Percentiles rank a stretch among this genome's conserved stretches.
These are phyloP conservation scores for Inga oerstediana DNA, from an alignment of 306 rosid species.

Conservation along the genomic window DNA sequence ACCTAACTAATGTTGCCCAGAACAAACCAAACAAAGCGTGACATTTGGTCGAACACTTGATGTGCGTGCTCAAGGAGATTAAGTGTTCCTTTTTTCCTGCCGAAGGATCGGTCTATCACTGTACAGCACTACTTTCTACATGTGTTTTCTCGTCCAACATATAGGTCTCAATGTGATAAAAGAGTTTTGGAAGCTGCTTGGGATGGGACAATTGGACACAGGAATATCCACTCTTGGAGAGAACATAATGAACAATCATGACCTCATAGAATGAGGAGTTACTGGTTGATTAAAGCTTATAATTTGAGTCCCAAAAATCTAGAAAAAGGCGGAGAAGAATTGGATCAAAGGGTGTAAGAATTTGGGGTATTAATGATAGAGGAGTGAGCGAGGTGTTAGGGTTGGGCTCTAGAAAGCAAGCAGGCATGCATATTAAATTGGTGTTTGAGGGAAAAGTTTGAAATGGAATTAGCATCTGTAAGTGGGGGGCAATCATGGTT, in stretches of 20 bases:
- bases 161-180: constrained; percentile 21
- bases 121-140: not conserved
- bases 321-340: constrained; percentile 34
- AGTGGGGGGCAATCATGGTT: constrained; percentile 52
- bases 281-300: constrained; percentile 37
- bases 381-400: constrained; percentile 40
- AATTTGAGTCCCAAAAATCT: constrained; percentile 32
- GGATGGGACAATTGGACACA: constrained; percentile 51
- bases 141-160: constrained; percentile 27
- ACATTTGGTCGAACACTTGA: constrained; percentile 15
- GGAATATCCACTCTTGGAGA: constrained; percentile 46
- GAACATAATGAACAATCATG: constrained; percentile 62
- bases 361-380: constrained; percentile 35
- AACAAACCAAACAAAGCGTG: constrained; percentile 25
- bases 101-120: not conserved
- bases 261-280: constrained; percentile 43
- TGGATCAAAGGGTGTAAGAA: constrained; percentile 36
- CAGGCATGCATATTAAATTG: constrained; percentile 30
- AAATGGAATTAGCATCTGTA: constrained; percentile 30
- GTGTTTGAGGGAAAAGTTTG: constrained; percentile 38
- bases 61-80: constrained; percentile 8
- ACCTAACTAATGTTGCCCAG: constrained; percentile 22
- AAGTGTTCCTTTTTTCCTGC: not conserved
- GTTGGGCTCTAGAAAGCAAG: constrained; percentile 54
- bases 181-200: constrained; percentile 26